Evolutionary conservation across 1,139 yeast genomes (phyloP).

Genomic region (Pichiaceae sp.): DNA sequence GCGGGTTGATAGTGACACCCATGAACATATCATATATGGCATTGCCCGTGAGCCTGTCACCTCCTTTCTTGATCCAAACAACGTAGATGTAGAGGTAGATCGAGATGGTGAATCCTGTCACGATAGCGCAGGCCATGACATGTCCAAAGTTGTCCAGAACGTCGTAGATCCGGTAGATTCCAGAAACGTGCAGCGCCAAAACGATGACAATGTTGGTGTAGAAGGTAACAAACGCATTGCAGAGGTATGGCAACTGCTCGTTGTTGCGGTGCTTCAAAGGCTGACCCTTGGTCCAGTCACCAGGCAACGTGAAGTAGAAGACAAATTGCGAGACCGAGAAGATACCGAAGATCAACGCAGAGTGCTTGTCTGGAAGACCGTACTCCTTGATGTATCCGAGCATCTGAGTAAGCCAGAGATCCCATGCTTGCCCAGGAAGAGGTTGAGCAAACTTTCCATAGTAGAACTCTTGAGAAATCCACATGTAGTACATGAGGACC

Average conservation of each 20-base stretch:
- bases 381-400: slow-evolving; percentile 37
- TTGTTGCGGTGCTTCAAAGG: slow-evolving; percentile 75
- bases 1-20: slow-evolving; percentile 97
- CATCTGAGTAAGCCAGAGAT: slow-evolving; percentile 41
- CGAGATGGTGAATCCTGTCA: slow-evolving; percentile 65
- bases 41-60: slow-evolving; percentile 87
- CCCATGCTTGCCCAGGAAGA: slow-evolving; percentile 46
- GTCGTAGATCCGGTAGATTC: slow-evolving; percentile 62
- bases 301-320: slow-evolving; percentile 85
- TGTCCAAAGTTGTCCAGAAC: slow-evolving; percentile 80
- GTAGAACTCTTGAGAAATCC: slow-evolving; percentile 82
- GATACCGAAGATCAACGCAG: slow-evolving; percentile 63
- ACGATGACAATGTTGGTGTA: slow-evolving; percentile 58
- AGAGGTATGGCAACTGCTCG: slow-evolving; percentile 80
- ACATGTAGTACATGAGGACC: slow-evolving; percentile 89
- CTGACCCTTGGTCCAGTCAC: slow-evolving; percentile 91
- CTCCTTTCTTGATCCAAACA: slow-evolving; percentile 57
- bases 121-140: slow-evolving; percentile 85
- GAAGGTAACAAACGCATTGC: slow-evolving; percentile 84
- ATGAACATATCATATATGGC: slow-evolving; percentile 84
- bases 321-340: slow-evolving; percentile 65
- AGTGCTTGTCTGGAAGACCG: slow-evolving; percentile 62
- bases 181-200: slow-evolving; percentile 60
- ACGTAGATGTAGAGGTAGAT: slow-evolving; percentile 56
- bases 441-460: slow-evolving; percentile 71